A percentile compares a stretch with the other conserved stretches of the same genome.
Evolutionary conservation across 2,329 filamentous ascomycete genomes (phyloP).

Genomic region (Neofusicoccum cordaticola): DNA sequence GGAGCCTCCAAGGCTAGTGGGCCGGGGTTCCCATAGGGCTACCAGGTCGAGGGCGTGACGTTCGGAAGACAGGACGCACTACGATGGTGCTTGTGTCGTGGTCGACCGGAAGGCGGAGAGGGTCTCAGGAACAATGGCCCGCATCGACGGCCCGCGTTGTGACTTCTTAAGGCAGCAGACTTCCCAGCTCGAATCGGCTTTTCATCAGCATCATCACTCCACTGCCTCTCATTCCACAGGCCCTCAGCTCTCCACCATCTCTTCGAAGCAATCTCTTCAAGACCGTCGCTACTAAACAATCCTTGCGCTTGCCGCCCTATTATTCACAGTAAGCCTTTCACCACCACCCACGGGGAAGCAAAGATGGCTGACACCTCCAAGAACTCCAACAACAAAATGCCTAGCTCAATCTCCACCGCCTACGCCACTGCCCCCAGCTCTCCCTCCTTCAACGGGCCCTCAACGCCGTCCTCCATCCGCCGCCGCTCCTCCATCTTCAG

Average conservation of each 20-base stretch:
- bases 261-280: background rate
- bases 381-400: background rate
- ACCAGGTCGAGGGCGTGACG: background rate
- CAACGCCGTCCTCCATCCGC: background rate
- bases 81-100: background rate
- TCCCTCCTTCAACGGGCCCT: background rate
- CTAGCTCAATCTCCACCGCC: constrained; percentile 4
- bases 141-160: background rate
- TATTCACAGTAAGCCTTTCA: background rate
- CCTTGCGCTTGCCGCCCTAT: background rate
- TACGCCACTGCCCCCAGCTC: constrained; percentile 19
- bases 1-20: background rate
- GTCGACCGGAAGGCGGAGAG: background rate
- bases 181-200: background rate
- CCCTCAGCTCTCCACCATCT: background rate
- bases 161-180: background rate
- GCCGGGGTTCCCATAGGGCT: background rate
- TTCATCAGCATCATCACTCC: background rate
- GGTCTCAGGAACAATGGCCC: background rate
- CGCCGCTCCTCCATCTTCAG: constrained; percentile 17
- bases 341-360: too few species aligned
- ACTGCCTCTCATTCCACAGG: background rate
- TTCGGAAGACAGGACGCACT: background rate
- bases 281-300: background rate
- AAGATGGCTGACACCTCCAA: background rate